Percentiles rank a stretch among this genome's conserved stretches.
Evolutionary conservation across 257 asterid species (phyloP).

Genomic region (Salvia miltiorrhiza): DNA sequence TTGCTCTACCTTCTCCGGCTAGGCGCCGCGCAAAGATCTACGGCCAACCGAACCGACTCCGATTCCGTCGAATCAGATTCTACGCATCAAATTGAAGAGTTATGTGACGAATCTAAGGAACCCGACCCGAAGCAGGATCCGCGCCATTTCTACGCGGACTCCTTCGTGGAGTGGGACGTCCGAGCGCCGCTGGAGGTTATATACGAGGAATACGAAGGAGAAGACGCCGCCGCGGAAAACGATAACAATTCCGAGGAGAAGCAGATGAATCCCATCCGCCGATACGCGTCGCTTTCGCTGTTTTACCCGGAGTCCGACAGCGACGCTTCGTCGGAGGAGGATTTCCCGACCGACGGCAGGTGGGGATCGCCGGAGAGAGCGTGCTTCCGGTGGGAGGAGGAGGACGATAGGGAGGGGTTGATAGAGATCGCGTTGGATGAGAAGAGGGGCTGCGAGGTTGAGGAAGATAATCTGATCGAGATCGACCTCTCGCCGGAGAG

Average conservation of each 20-base stretch:
- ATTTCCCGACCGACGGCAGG: slow-evolving; percentile 26
- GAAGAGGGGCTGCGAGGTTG: slow-evolving; percentile 42
- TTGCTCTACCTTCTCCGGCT: slow-evolving; percentile 64
- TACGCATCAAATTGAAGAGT: background rate
- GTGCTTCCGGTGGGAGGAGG: slow-evolving; percentile 61
- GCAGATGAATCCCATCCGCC: slow-evolving; percentile 40
- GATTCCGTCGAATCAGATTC: background rate
- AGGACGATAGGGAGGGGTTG: slow-evolving; percentile 61
- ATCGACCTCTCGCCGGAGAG: slow-evolving; percentile 59
- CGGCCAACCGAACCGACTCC: background rate
- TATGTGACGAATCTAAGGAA: slow-evolving; percentile 4
- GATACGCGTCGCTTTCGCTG: slow-evolving; percentile 63
- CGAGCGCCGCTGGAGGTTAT: slow-evolving; percentile 92
- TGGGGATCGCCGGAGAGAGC: slow-evolving; percentile 44
- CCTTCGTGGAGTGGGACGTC: slow-evolving; percentile 79
- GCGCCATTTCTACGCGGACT: slow-evolving; percentile 17
- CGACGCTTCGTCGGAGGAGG: slow-evolving; percentile 64
- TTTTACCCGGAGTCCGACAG: slow-evolving; percentile 85
- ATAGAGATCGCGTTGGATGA: slow-evolving; percentile 69
- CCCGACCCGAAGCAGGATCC: background rate
- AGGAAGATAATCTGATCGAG: slow-evolving; percentile 84
- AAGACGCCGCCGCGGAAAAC: slow-evolving; percentile 26
- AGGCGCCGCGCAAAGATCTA: slow-evolving; percentile 47
- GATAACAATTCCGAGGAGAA: slow-evolving; percentile 32
- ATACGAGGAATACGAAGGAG: slow-evolving; percentile 65